phyloP scores from a whole-genome alignment of 306 rosid genomes.

The Trifolium dubium region DNA sequence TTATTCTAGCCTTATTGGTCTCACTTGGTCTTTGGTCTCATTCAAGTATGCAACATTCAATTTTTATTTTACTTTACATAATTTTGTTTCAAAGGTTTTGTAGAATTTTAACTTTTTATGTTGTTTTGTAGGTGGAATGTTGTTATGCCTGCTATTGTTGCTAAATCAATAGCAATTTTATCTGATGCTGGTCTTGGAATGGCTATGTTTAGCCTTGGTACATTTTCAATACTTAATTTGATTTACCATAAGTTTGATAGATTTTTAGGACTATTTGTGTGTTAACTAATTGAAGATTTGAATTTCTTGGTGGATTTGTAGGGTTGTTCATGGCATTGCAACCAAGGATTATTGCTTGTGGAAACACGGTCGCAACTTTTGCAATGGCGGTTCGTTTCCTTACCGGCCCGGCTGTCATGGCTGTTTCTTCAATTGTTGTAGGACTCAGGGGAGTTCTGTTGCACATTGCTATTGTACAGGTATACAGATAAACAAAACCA shows the following conservation, averaged over 20 bases:
- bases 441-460: slow-evolving; percentile 75
- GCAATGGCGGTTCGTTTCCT: slow-evolving; percentile 86
- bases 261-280: background rate
- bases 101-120: background rate
- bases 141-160: slow-evolving; percentile 79
- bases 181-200: slow-evolving; percentile 91
- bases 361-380: slow-evolving; percentile 72
- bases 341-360: slow-evolving; percentile 80
- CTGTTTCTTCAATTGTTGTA: slow-evolving; percentile 68
- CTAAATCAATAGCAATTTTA: slow-evolving; percentile 67
- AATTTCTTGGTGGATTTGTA: slow-evolving; percentile 25
- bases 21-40: slow-evolving; percentile 82
- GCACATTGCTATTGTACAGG: slow-evolving; percentile 92
- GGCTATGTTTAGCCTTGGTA: slow-evolving; percentile 98
- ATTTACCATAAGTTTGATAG: background rate
- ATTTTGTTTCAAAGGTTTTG: background rate
- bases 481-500: slow-evolving; percentile 15
- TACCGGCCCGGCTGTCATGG: slow-evolving; percentile 81
- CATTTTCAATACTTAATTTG: background rate
- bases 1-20: slow-evolving; percentile 84
- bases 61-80: background rate
- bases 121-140: slow-evolving; percentile 66
- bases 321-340: slow-evolving; percentile 94
- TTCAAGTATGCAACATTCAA: slow-evolving; percentile 53
- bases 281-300: background rate